These are phyloP conservation scores for Trichoderma sp. DNA, from an alignment of 2,329 filamentous ascomycete species.

Conservation along the genomic window DNA sequence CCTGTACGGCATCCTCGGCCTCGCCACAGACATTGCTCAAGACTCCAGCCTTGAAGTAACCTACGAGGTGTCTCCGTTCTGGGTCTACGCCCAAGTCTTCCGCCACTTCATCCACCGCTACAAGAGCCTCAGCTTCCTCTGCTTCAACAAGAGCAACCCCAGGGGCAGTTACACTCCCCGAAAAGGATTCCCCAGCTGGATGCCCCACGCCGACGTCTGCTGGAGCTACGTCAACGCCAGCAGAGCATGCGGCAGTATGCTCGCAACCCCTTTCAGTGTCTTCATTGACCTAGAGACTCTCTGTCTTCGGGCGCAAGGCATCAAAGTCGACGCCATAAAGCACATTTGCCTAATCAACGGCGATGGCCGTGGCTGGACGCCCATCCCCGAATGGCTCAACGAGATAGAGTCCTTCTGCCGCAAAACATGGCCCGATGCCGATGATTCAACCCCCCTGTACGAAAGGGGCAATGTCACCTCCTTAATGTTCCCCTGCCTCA, in stretches of 20 bases:
- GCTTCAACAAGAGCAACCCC: not conserved
- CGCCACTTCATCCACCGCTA: not conserved
- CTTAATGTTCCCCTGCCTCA: not conserved
- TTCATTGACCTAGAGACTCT: not conserved
- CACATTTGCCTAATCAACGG: not conserved
- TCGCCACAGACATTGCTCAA: not conserved
- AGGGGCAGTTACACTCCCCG: not conserved
- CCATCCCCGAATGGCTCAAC: not conserved
- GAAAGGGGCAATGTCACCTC: not conserved
- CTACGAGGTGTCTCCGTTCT: not conserved
- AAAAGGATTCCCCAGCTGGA: not conserved
- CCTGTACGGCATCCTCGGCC: not conserved
- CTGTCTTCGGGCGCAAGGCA: not conserved
- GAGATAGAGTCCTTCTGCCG: not conserved
- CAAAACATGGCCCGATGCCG: not conserved
- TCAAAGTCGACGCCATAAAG: not conserved
- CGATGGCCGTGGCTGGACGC: not conserved
- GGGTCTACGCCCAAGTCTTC: constrained; percentile 2
- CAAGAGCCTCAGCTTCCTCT: constrained; percentile 1
- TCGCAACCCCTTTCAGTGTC: not conserved
- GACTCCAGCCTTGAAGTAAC: not conserved
- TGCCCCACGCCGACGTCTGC: not conserved
- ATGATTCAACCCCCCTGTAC: not conserved
- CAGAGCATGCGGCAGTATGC: not conserved
- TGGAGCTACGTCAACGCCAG: not conserved